phyloP scores from a whole-genome alignment of 1,284 basidiomycete genomes.

The Heterobasidion occidentale region DNA sequence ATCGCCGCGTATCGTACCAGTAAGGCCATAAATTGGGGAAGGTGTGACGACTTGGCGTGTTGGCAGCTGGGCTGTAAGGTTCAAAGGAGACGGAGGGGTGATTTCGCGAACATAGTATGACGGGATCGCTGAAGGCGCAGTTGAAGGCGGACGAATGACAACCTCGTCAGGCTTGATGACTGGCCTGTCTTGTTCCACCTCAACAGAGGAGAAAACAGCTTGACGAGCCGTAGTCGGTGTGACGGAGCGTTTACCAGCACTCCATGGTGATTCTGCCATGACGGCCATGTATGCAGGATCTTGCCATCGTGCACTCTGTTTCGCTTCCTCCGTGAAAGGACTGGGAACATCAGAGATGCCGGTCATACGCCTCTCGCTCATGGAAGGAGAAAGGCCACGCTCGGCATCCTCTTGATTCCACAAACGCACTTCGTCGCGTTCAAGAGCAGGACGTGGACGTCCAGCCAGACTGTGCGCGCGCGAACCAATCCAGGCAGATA shows the following conservation, averaged over 20 bases:
- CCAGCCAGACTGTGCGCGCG: conserved; percentile 8
- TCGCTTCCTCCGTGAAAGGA: conserved; percentile 8
- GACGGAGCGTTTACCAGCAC: background rate
- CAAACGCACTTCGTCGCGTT: conserved; percentile 15
- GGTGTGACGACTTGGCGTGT: conserved; percentile 12
- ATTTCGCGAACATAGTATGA: conserved; percentile 3
- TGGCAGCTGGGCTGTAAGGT: conserved; percentile 1
- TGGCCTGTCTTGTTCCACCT: background rate
- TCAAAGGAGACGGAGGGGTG: conserved; percentile 1
- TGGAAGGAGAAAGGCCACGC: conserved; percentile 16
- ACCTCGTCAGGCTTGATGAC: background rate
- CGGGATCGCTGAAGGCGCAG: background rate
- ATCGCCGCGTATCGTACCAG: conserved; percentile 24
- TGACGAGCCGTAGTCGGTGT: background rate
- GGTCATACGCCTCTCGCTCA: conserved; percentile 4
- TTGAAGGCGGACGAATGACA: background rate
- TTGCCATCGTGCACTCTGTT: conserved; percentile 17
- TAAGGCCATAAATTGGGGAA: conserved; percentile 43
- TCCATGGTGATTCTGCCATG: conserved; percentile 4
- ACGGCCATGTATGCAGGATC: conserved; percentile 19
- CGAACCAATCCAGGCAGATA: conserved; percentile 16
- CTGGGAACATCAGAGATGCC: conserved; percentile 4
- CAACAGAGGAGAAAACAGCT: background rate
- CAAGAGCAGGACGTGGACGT: conserved; percentile 7
- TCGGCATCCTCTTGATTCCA: conserved; percentile 28